Base-by-base conservation (phyloP, 345 rosid species). In the Trapa bicornis region DNA sequence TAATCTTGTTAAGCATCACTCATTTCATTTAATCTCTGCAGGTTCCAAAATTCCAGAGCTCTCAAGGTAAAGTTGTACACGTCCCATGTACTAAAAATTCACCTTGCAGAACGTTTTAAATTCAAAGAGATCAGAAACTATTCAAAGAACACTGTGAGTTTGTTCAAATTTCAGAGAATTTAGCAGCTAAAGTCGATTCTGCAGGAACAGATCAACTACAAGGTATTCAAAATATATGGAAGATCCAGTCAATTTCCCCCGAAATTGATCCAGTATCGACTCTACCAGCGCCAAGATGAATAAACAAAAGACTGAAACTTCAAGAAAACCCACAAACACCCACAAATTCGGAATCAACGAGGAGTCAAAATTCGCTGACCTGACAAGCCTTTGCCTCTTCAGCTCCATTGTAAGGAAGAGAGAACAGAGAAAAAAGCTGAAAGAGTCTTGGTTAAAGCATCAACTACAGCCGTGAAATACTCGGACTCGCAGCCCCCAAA, bases 361-460 rank as follows among this genome's bases (percentile, higher is more conserved):
- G 65, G 3, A 39, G 15, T 17, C 37, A 22, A 1, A 58, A 10
- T 16, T 22, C 14, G 67, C 76, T 77, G 50, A 82, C 92, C 81
- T 85, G 62, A 83, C 82, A 67, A 85, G 82, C 75, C 77, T 85
- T 38, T 77, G 86, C 76, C 78, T 86, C 72, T 72, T 83, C 69
- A 77, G 75, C 80, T 89, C 90, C 96, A 85, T 88, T 5, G 38
- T 50, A 7, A 41, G 50, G 32, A 32, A 9, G 52, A 5, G 47
- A 45, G 13, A 13, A 45, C 48, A 45, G 67, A 65, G 33, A 47
- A 22, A 65, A 1, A 54, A n/a, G 10, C 22, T 29, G 35, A 54
- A 54, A 1, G 10, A 54, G 29, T n/a, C 60, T 54, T n/a, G 60
- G 22, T 54, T 37, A 53, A 17, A 39, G 43, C 43, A 41, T 41